Percentiles rank a stretch among this genome's conserved stretches.
These are phyloP conservation scores for Scenedesmus sp. DNA, from an alignment of 163 green algal species.

Conservation along the genomic window DNA sequence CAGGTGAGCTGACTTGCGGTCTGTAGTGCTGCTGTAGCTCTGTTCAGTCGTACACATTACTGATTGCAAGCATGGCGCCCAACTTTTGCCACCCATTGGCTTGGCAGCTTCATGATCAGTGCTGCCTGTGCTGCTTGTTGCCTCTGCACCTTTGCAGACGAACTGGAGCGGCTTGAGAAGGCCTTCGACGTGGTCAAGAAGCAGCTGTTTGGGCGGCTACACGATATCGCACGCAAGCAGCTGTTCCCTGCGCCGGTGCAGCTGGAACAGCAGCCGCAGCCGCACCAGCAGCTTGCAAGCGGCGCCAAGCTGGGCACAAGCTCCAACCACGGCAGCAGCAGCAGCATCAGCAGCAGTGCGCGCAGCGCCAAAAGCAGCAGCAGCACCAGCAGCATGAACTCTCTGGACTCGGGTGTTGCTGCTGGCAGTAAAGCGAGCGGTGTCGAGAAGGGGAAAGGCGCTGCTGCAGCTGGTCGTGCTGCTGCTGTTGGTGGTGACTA, in stretches of 20 bases:
- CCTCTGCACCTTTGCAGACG: too few relatives aligned
- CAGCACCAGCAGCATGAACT: conserved; percentile 3
- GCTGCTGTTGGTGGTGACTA: background rate
- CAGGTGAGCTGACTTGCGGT: too few relatives aligned
- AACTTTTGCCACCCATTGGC: too few relatives aligned
- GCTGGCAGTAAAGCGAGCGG: background rate
- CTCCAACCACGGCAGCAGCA: background rate
- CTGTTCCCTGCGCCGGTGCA: conserved; percentile 15
- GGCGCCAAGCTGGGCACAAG: background rate
- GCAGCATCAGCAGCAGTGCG: conserved; percentile 26
- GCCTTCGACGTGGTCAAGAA: conserved; percentile 93
- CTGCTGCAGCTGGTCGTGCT: background rate
- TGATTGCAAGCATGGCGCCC: too few relatives aligned
- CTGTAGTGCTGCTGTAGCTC: too few relatives aligned
- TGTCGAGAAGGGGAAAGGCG: background rate
- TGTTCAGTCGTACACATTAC: too few relatives aligned
- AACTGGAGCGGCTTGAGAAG: conserved; percentile 73
- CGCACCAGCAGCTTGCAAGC: background rate
- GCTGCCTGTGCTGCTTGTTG: too few relatives aligned
- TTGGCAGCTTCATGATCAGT: too few relatives aligned
- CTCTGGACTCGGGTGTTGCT: background rate
- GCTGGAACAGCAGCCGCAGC: background rate
- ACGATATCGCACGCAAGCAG: conserved; percentile 85
- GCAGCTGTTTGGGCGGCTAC: conserved; percentile 91
- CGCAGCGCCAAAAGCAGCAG: background rate